Conservation (phyloP, 139 green algal species). For the Chlamydomonas eustigma region DNA sequence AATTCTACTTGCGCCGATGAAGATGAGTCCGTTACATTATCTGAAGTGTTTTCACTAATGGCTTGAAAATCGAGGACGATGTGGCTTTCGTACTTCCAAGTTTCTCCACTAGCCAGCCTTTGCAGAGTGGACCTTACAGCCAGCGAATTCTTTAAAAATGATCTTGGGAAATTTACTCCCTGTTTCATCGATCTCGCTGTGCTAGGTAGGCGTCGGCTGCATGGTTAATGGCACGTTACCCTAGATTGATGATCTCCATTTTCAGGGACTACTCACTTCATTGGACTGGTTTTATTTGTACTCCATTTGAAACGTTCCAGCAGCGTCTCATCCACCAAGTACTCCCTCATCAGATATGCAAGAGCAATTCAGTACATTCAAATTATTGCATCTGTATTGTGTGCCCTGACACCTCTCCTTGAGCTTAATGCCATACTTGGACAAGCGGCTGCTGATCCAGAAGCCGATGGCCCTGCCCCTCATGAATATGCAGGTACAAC, state of each 20-base stretch:
- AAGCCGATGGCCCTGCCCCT: not conserved
- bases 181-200: conserved; percentile 2
- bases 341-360: not conserved
- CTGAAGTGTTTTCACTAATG: too few relatives aligned
- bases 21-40: too few relatives aligned
- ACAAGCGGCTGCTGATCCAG: not conserved
- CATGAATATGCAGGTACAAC: not conserved
- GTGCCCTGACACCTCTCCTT: not conserved
- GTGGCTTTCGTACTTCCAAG: too few relatives aligned
- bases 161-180: not conserved
- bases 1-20: too few relatives aligned
- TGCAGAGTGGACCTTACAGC: not conserved
- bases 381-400: not conserved
- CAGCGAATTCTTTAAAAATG: not conserved
- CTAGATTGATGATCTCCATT: too few relatives aligned
- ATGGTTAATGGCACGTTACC: too few relatives aligned
- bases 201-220: not conserved
- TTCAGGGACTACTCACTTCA: not conserved
- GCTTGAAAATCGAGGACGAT: too few relatives aligned
- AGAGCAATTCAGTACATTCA: not conserved
- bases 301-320: not conserved
- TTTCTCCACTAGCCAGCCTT: not conserved
- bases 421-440: conserved; percentile 3
- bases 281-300: not conserved
- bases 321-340: not conserved